phyloP scores from a whole-genome alignment of 805 yeast species.

The Sungouiozyma ichnusensis region DNA sequence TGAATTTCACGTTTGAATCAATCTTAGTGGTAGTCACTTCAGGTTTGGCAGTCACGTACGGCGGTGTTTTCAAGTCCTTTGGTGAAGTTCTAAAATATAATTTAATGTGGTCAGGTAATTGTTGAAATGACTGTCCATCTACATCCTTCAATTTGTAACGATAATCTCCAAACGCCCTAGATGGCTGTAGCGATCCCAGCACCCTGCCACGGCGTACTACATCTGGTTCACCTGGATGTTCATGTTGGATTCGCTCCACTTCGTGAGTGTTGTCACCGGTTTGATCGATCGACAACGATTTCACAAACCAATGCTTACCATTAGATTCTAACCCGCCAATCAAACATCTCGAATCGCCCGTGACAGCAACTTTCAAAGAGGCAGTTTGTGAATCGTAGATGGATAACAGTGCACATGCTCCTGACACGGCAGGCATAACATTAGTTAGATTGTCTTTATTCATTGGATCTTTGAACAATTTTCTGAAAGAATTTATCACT shows the following conservation, averaged over 20 bases:
- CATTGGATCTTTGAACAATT: constrained; percentile 55
- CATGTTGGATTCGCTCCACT: constrained; percentile 67
- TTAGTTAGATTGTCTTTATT: constrained; percentile 41
- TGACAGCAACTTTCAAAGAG: constrained; percentile 76
- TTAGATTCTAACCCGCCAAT: constrained; percentile 57
- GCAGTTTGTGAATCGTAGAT: constrained; percentile 72
- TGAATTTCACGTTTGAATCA: constrained; percentile 61
- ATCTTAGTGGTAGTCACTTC: constrained; percentile 75
- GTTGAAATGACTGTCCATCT: constrained; percentile 33
- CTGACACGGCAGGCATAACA: constrained; percentile 89
- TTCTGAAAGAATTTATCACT: constrained; percentile 62
- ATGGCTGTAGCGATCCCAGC: constrained; percentile 86
- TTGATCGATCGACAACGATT: constrained; percentile 80
- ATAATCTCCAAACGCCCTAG: constrained; percentile 96
- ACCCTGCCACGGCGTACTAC: constrained; percentile 82
- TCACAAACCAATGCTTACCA: constrained; percentile 74
- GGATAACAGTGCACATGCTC: constrained; percentile 85
- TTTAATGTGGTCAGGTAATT: constrained; percentile 67
- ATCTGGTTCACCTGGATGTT: constrained; percentile 86
- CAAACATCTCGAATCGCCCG: constrained; percentile 93
- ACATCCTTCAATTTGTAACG: constrained; percentile 70
- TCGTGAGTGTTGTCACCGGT: constrained; percentile 88
- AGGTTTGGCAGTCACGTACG: constrained; percentile 96
- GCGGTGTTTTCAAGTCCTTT: constrained; percentile 71
- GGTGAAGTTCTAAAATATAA: constrained; percentile 77